Percentiles rank a stretch among this genome's conserved stretches.
phyloP scores from a whole-genome alignment of 1,284 basidiomycete genomes.

The Cystobasidium pallidum region DNA sequence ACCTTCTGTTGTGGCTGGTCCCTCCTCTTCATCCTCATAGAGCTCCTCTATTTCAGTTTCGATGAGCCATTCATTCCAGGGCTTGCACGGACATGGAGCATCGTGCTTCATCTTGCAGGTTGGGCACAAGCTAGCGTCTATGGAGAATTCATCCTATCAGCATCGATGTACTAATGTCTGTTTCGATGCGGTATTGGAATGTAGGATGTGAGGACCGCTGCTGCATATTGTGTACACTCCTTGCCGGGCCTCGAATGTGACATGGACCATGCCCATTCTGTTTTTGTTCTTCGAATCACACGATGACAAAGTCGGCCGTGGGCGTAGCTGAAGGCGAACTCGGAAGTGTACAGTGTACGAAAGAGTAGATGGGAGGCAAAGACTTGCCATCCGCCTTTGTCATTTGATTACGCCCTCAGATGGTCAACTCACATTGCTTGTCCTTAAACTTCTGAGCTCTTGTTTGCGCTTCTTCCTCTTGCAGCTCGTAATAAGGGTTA shows the following conservation, averaged over 20 bases:
- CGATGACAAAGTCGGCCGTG: too few species aligned
- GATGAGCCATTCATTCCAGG: conserved; percentile 44
- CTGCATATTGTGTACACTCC: too few species aligned
- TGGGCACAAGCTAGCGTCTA: conserved; percentile 31
- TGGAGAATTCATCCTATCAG: too few species aligned
- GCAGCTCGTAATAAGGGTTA: conserved; percentile 38
- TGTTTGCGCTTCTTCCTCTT: conserved; percentile 10
- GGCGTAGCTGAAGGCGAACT: too few species aligned
- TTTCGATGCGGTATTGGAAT: too few species aligned
- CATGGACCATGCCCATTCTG: too few species aligned
- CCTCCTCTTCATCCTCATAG: conserved; percentile 25
- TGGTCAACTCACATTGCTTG: conserved; percentile 38
- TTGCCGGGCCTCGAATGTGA: too few species aligned
- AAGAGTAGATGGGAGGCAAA: too few species aligned
- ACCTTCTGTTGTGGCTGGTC: not conserved
- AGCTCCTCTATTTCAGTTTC: conserved; percentile 37
- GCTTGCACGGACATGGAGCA: conserved; percentile 4
- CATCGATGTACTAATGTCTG: too few species aligned
- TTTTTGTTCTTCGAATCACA: not conserved
- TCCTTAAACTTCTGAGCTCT: conserved; percentile 36
- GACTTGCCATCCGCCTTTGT: too few species aligned
- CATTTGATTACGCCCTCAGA: not conserved
- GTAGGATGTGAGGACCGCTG: too few species aligned
- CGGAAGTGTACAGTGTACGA: too few species aligned
- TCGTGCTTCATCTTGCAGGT: conserved; percentile 40